Percentiles rank a stretch among this genome's conserved stretches.
Conservation (phyloP, 768 basidiomycete species). For the Mycena metata region DNA sequence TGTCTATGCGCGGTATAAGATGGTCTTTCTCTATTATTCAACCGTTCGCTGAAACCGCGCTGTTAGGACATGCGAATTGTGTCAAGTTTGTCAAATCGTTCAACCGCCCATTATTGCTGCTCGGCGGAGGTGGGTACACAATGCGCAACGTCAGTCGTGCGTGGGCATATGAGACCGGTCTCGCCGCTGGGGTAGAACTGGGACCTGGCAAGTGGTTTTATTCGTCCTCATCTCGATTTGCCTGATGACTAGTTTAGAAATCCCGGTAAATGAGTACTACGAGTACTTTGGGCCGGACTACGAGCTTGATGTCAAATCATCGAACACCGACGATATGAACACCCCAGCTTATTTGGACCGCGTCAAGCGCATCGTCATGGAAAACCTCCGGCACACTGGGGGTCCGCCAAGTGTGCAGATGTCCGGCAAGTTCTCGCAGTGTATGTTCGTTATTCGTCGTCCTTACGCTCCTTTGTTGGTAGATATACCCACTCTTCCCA, state of each 20-base stretch:
- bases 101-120: conserved; percentile 90
- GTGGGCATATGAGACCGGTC: conserved; percentile 98
- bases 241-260: conserved; percentile 67
- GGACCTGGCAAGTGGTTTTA: conserved; percentile 70
- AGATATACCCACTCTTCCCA: conserved; percentile 90
- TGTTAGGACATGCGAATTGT: conserved; percentile 91
- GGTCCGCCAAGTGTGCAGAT: conserved; percentile 95
- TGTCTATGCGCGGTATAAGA: conserved; percentile 91
- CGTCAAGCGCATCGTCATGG: conserved; percentile 91
- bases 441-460: conserved; percentile 4
- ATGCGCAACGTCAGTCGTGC: conserved; percentile 97
- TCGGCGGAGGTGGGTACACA: conserved; percentile 98
- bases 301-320: conserved; percentile 92
- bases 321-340: conserved; percentile 97
- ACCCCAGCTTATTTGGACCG: conserved; percentile 93
- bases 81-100: conserved; percentile 98
- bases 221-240: background rate
- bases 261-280: conserved; percentile 99
- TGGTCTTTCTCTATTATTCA: background rate
- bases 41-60: background rate
- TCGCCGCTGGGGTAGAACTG: conserved; percentile 97
- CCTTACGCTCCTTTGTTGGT: background rate
- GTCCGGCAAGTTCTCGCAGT: conserved; percentile 66
- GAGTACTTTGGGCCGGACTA: conserved; percentile 99
- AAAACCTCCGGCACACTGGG: conserved; percentile 87